Conservation (phyloP, 495 filamentous ascomycete genomes). For the Pseudoneurospora amorphoporcata region DNA sequence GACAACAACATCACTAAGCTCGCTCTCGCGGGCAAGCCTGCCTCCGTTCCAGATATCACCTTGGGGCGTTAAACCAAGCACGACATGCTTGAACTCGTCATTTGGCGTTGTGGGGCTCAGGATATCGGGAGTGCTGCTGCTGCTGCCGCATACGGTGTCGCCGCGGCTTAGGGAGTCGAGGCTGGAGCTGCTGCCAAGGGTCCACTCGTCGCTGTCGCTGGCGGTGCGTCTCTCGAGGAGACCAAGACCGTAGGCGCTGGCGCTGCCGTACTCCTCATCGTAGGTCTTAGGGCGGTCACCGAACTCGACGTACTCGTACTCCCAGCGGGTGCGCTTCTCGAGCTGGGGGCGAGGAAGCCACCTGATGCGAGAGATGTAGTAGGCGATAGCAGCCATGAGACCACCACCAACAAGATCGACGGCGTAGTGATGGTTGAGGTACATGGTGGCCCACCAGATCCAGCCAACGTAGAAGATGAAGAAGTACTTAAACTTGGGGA, state of each 20-base stretch:
- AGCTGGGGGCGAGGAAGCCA: slow-evolving; percentile 72
- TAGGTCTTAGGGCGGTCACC: slow-evolving; percentile 40
- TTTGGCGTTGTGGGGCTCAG: slow-evolving; percentile 30
- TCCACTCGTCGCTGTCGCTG: slow-evolving; percentile 36
- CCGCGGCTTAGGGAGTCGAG: slow-evolving; percentile 28
- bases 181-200: slow-evolving; percentile 30
- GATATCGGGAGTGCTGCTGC: slow-evolving; percentile 26
- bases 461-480: slow-evolving; percentile 76
- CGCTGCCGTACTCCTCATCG: slow-evolving; percentile 27
- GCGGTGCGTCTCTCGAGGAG: slow-evolving; percentile 16
- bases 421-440: slow-evolving; percentile 91
- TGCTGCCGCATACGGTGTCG: slow-evolving; percentile 25
- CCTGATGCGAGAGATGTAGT: slow-evolving; percentile 66
- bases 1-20: slow-evolving; percentile 22
- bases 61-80: slow-evolving; percentile 16
- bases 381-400: slow-evolving; percentile 65
- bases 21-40: slow-evolving; percentile 14
- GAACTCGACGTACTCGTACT: slow-evolving; percentile 86
- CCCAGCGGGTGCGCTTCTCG: slow-evolving; percentile 83
- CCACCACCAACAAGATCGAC: slow-evolving; percentile 84
- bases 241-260: slow-evolving; percentile 21
- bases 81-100: slow-evolving; percentile 14
- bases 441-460: slow-evolving; percentile 99
- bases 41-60: slow-evolving; percentile 23
- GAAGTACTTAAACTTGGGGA: slow-evolving; percentile 64